phyloP scores from a whole-genome alignment of 2,329 filamentous ascomycete species.

The Magnaporthiopsis incrustans region DNA sequence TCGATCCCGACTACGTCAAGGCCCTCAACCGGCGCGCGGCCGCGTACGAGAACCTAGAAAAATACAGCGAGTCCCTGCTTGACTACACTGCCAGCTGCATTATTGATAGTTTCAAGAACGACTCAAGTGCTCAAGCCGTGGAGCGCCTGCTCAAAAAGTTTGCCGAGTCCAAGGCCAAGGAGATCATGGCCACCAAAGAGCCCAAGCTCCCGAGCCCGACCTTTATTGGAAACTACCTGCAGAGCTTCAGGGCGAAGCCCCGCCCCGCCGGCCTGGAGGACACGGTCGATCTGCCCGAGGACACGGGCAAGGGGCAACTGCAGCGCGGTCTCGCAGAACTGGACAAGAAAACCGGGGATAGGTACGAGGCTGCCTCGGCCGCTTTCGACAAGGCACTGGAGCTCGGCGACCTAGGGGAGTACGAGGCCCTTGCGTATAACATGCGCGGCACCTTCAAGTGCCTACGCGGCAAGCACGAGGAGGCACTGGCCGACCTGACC shows the following conservation, averaged over 20 bases:
- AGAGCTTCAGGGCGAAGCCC: conserved; percentile 85
- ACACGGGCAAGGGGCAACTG: conserved; percentile 76
- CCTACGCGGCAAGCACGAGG: conserved; percentile 77
- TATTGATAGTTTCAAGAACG: conserved; percentile 94
- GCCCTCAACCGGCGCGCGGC: conserved; percentile 93
- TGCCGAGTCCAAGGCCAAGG: conserved; percentile 86
- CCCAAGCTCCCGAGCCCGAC: conserved; percentile 90
- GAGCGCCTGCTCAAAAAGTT: conserved; percentile 95
- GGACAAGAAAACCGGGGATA: conserved; percentile 78
- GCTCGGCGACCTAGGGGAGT: conserved; percentile 67
- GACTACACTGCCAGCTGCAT: conserved; percentile 99
- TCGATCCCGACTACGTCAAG: conserved; percentile 96
- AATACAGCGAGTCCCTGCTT: conserved; percentile 87
- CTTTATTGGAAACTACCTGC: conserved; percentile 96
- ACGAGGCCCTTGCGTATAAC: conserved; percentile 90
- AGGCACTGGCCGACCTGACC: conserved; percentile 77
- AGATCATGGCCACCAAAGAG: conserved; percentile 75
- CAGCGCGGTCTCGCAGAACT: conserved; percentile 75
- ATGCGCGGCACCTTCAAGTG: conserved; percentile 95
- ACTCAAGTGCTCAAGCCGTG: conserved; percentile 78
- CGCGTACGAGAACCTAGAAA: conserved; percentile 87
- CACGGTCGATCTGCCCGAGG: conserved; percentile 65
- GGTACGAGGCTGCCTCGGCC: conserved; percentile 79
- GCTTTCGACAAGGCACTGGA: conserved; percentile 87
- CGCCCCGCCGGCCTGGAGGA: conserved; percentile 79